Evolutionary conservation across 1,284 basidiomycete species (phyloP).

Genomic region (Wallemia hederae): DNA sequence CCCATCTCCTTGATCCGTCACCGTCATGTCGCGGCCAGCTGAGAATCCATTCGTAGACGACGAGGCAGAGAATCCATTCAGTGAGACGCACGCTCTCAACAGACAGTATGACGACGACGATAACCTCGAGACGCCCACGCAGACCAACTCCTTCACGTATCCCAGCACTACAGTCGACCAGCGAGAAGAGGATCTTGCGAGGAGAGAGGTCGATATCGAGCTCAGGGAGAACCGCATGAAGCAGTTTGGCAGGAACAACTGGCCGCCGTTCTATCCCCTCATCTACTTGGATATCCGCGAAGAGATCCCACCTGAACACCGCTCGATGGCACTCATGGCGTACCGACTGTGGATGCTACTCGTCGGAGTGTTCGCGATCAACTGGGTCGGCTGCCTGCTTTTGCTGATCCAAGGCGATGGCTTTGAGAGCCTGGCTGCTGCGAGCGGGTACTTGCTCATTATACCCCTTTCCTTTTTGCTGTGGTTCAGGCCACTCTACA

Average conservation of each 20-base stretch:
- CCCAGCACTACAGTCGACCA: slow-evolving; percentile 10
- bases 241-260: slow-evolving; percentile 57
- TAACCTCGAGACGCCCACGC: not conserved
- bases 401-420: slow-evolving; percentile 56
- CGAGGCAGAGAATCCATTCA: not conserved
- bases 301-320: slow-evolving; percentile 59
- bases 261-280: slow-evolving; percentile 56
- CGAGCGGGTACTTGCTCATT: slow-evolving; percentile 31
- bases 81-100: no score
- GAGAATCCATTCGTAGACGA: not conserved
- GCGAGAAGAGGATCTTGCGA: slow-evolving; percentile 48
- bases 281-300: slow-evolving; percentile 72
- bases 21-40: not conserved
- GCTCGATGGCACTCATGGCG: slow-evolving; percentile 28
- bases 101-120: not conserved
- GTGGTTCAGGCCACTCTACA: slow-evolving; percentile 84
- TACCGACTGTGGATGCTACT: slow-evolving; percentile 19
- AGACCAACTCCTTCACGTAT: not conserved
- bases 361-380: slow-evolving; percentile 44
- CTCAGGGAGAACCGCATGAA: slow-evolving; percentile 32
- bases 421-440: slow-evolving; percentile 45
- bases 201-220: slow-evolving; percentile 38
- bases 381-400: slow-evolving; percentile 70
- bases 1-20: not conserved
- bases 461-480: slow-evolving; percentile 11